phyloP scores from a whole-genome alignment of 2,329 filamentous ascomycete genomes.

The Daldinia sp. region DNA sequence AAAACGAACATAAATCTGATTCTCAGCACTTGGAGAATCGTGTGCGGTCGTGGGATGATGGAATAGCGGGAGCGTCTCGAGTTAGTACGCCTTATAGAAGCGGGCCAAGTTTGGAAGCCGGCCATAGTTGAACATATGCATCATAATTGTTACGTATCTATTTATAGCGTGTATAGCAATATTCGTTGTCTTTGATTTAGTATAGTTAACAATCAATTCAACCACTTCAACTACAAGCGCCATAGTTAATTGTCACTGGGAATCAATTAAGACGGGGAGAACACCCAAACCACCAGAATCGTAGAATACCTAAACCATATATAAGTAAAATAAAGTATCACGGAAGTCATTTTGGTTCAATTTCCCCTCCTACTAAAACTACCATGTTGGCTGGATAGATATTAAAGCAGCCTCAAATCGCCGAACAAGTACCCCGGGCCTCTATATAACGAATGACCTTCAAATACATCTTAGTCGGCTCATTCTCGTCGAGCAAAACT shows the following conservation, averaged over 20 bases:
- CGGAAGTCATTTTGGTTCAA: too few species aligned
- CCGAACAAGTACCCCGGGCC: background rate
- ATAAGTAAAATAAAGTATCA: too few species aligned
- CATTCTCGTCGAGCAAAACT: background rate
- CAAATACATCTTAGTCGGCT: background rate
- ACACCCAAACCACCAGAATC: too few species aligned
- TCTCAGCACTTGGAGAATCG: background rate
- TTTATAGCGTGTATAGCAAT: background rate
- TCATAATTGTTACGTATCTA: background rate
- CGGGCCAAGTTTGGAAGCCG: constrained; percentile 29
- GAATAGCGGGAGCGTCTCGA: background rate
- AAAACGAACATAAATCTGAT: background rate
- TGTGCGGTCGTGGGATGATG: background rate
- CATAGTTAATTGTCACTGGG: too few species aligned
- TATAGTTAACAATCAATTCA: background rate
- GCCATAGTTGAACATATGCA: background rate
- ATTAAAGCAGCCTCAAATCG: background rate
- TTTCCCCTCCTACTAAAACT: background rate
- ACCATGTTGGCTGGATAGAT: background rate
- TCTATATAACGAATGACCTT: background rate
- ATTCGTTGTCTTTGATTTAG: background rate
- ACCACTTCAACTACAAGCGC: too few species aligned
- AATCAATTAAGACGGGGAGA: too few species aligned
- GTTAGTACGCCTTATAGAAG: constrained; percentile 21
- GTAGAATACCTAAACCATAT: too few species aligned